Evolutionary conservation across 306 rosid species (phyloP).

Genomic region (Vigna reflexopilosa): DNA sequence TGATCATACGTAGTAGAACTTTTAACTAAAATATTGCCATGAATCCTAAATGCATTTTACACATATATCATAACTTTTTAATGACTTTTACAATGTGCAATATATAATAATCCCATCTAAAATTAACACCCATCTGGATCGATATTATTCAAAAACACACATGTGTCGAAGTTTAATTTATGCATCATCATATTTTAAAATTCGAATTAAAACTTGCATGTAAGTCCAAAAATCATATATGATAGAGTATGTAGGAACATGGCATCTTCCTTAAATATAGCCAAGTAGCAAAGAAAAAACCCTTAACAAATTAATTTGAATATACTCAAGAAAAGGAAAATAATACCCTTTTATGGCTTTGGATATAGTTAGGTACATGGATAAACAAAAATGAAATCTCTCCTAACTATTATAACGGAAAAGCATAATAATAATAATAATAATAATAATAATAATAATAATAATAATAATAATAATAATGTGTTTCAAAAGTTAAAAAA

Average conservation of each 20-base stretch:
- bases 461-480: too few relatives aligned
- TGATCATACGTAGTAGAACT: too few relatives aligned
- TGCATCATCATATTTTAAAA: too few relatives aligned
- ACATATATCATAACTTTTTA: too few relatives aligned
- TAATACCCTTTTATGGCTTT: not conserved
- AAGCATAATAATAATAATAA: not conserved
- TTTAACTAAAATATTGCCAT: too few relatives aligned
- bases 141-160: too few relatives aligned
- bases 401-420: slow-evolving; percentile 25
- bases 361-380: slow-evolving; percentile 24
- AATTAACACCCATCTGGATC: not conserved
- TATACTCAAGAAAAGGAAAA: not conserved
- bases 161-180: too few relatives aligned
- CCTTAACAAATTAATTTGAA: not conserved
- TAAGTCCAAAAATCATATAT: not conserved
- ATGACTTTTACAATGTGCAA: too few relatives aligned
- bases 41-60: too few relatives aligned
- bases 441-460: too few relatives aligned
- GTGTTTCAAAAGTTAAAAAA: not conserved
- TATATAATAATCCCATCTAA: too few relatives aligned
- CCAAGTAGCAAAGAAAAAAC: not conserved
- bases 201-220: not conserved
- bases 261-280: not conserved
- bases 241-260: not conserved
- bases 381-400: slow-evolving; percentile 22